Percentiles rank a stretch among this genome's conserved stretches.
These are phyloP conservation scores for Podochytrium sp. DNA, from an alignment of 192 early-diverging fungal species.

Conservation along the genomic window DNA sequence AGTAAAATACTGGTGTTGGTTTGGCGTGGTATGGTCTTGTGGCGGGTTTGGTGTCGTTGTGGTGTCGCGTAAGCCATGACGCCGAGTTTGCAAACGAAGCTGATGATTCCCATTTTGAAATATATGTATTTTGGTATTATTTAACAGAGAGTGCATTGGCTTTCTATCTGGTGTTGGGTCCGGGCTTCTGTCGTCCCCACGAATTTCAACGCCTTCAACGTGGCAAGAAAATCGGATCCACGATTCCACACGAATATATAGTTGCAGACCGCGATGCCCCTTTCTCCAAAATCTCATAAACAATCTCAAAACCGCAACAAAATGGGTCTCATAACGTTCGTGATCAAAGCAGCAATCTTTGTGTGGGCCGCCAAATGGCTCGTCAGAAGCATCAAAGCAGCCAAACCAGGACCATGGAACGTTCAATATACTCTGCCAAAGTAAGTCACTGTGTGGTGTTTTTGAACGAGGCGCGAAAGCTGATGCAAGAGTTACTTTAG, in stretches of 20 bases:
- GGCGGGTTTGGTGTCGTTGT: background rate
- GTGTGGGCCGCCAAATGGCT: background rate
- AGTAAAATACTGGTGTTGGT: constrained; percentile 8
- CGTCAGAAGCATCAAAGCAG: background rate
- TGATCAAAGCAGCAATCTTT: background rate
- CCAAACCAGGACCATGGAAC: background rate
- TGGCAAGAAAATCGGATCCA: too few species aligned
- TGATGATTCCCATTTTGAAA: constrained; percentile 18
- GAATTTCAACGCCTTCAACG: too few species aligned
- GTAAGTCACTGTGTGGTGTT: too few species aligned
- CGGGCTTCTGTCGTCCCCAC: too few species aligned
- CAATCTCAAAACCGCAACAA: background rate
- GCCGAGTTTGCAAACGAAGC: constrained; percentile 14
- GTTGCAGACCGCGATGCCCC: background rate
- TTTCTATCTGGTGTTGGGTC: too few species aligned
- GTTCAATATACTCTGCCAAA: background rate
- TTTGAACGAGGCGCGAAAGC: too few species aligned
- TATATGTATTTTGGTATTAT: too few species aligned
- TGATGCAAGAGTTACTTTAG: too few species aligned
- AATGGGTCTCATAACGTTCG: background rate
- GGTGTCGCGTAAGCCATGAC: constrained; percentile 4
- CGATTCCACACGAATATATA: too few species aligned
- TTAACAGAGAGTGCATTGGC: too few species aligned
- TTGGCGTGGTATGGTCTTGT: background rate
- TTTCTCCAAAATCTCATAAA: background rate